Evolutionary conservation across 768 basidiomycete genomes (phyloP).

Genomic region (Termitomyces sp.): DNA sequence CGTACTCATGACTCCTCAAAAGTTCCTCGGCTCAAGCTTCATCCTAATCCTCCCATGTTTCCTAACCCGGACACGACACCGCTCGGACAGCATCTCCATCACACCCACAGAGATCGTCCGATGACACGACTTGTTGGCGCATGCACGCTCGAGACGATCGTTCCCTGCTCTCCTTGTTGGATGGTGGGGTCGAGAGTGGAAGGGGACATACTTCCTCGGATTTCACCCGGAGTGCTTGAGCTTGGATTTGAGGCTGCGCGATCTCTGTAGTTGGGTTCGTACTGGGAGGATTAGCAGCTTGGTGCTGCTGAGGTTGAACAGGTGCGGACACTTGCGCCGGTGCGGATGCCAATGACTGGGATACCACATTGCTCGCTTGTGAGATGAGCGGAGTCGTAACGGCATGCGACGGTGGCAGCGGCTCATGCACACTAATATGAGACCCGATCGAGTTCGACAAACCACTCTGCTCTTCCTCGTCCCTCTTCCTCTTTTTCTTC

Average conservation of each 20-base stretch:
- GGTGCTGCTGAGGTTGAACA: background rate
- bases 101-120: conserved; percentile 24
- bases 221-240: background rate
- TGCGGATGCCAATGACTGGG: background rate
- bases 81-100: conserved; percentile 33
- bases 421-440: background rate
- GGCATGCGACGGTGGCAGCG: background rate
- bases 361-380: background rate
- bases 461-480: background rate
- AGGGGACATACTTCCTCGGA: background rate
- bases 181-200: background rate
- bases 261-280: background rate
- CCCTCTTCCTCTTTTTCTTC: background rate
- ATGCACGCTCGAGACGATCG: conserved; percentile 16
- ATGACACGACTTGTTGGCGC: conserved; percentile 32
- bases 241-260: background rate
- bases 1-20: background rate
- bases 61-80: conserved; percentile 39
- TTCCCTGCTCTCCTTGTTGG: too few species aligned
- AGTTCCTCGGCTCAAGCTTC: conserved; percentile 36
- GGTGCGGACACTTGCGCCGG: background rate
- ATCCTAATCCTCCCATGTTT: conserved; percentile 40
- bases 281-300: background rate
- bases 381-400: background rate
- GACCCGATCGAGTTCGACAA: background rate